phyloP scores from a whole-genome alignment of 2,329 filamentous ascomycete species.

The Colletotrichum sp. region DNA sequence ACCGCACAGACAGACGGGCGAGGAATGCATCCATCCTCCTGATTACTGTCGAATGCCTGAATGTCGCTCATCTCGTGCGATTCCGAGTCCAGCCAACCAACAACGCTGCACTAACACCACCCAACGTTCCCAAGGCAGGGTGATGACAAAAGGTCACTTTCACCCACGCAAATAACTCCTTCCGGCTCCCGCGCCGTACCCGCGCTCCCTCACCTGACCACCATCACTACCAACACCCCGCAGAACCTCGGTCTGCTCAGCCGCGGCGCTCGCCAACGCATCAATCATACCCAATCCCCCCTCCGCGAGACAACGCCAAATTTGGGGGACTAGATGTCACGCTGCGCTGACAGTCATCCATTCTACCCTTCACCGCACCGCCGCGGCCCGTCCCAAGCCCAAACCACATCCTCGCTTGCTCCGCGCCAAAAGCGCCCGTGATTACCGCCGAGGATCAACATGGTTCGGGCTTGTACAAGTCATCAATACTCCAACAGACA shows the following conservation, averaged over 20 bases:
- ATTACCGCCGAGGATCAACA: background rate
- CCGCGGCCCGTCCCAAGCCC: conserved; percentile 15
- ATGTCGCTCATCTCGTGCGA: background rate
- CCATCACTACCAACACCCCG: background rate
- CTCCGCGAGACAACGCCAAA: background rate
- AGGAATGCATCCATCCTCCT: background rate
- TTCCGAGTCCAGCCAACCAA: background rate
- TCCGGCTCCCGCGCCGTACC: background rate
- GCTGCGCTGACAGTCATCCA: conserved; percentile 10
- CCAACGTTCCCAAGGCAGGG: background rate
- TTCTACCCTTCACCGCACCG: background rate
- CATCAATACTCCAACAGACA: background rate
- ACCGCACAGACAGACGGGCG: background rate
- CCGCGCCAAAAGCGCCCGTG: background rate
- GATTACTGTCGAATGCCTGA: background rate
- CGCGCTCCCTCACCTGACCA: background rate
- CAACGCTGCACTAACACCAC: background rate
- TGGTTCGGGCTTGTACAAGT: background rate
- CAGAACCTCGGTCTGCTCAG: conserved; percentile 4
- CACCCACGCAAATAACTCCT: background rate
- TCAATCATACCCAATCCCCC: conserved; percentile 12
- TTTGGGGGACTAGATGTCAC: background rate
- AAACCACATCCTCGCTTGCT: background rate
- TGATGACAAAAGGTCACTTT: background rate
- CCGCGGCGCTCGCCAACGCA: conserved; percentile 18